Base-by-base conservation (phyloP, 108 stramenopile genomes). In the Skeletonema costatum region DNA sequence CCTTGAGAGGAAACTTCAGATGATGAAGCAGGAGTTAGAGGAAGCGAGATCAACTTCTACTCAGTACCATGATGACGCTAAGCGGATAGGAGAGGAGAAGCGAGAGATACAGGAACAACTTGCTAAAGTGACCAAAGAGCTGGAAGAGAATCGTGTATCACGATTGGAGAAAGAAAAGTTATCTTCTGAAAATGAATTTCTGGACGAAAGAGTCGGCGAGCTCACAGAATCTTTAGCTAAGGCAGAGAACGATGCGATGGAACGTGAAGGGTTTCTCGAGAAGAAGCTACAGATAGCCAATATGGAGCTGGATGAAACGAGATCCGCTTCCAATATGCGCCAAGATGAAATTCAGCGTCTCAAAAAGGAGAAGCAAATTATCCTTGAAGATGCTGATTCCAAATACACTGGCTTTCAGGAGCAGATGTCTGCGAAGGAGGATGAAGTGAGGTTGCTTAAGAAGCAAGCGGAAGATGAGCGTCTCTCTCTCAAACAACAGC, bases 351-450 rank as follows among this genome's bases (percentile, higher is more conserved):
- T 71, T 16, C 70, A 62, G 60, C 58, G 41, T 19, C 25, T 31
- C 59, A 59, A 59, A 38, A 60, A 70, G 53, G 58, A 58, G 32
- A 59, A 70, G 6, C 56, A 59, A 25, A 25, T 41, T 12, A 46
- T 59, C 11, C 32, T 70, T 38, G 17, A 60, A 21, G 38, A 70
- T 16, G 35, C 53, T 25, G 32, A 19, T 14, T 32, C 70, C 38
- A 70, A 59, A 70, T 33, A 70, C 35, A 21, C 44, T 60, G 35
- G 42, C 4, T 44, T 70, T 9, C 19, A 33, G 25, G 51, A 68
- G 68, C 14, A 56, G 5, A 0, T 68, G 30, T 36, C 38, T 17
- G 53, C 38, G 32, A 70, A 70, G 58, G 70, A 70, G 12, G 41
- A 31, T 46, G 32, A 60, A 16, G 39, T 70, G 5, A 25, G 3